Conservation (phyloP, 2,329 filamentous ascomycete genomes). For the Pestalotiopsis sp. region DNA sequence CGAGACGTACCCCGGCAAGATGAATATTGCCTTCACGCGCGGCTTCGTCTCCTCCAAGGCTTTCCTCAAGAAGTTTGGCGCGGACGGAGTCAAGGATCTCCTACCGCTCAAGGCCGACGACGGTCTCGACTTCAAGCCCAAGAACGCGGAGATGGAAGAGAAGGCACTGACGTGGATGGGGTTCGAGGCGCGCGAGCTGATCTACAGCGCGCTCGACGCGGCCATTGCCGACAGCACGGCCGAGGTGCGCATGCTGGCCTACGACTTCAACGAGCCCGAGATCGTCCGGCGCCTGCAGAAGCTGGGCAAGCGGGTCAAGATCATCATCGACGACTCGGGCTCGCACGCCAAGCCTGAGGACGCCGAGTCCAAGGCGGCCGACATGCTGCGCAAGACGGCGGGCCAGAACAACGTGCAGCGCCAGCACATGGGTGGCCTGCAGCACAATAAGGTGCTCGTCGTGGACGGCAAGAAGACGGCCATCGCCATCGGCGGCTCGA, state of each 20-base stretch:
- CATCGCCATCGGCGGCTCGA: conserved; percentile 4
- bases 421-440: conserved; percentile 3
- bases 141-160: not conserved
- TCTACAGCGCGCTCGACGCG: not conserved
- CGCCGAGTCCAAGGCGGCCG: conserved; percentile 4
- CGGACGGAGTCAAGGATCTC: not conserved
- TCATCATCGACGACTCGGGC: conserved; percentile 4
- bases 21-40: conserved; percentile 7
- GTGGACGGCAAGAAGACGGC: not conserved
- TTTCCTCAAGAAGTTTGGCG: conserved; percentile 4
- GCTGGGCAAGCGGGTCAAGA: not conserved
- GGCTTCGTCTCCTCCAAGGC: conserved; percentile 5
- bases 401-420: not conserved
- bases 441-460: conserved; percentile 6
- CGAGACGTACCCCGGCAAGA: conserved; percentile 3
- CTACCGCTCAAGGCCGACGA: not conserved
- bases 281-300: conserved; percentile 1
- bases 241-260: not conserved
- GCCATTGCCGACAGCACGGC: conserved; percentile 1
- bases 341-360: not conserved
- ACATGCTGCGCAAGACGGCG: not conserved
- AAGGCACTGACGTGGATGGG: conserved; percentile 5
- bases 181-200: not conserved
- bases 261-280: conserved; percentile 3
- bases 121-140: conserved; percentile 3